Percentiles rank a stretch among this genome's conserved stretches.
These are phyloP conservation scores for Pichia thaimueangensis DNA, from an alignment of 805 yeast genomes.

Conservation along the genomic window DNA sequence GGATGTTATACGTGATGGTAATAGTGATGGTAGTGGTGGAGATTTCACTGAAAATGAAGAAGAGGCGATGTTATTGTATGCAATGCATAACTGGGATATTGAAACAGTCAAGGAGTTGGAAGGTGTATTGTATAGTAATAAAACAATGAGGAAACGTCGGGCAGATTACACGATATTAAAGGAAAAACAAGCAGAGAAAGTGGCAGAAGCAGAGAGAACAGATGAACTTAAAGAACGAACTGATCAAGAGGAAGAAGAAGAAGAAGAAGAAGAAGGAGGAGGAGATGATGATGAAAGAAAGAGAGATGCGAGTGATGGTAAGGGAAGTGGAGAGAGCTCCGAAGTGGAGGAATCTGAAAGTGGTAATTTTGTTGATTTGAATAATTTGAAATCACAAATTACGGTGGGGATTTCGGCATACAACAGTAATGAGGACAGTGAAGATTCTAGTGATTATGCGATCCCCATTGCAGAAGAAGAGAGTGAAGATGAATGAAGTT, in stretches of 20 bases:
- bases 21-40: conserved; percentile 7
- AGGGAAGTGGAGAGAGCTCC: too few species aligned
- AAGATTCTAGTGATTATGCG: conserved; percentile 3
- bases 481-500: too few species aligned
- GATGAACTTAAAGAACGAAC: too few species aligned
- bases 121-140: conserved; percentile 9
- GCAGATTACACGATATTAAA: not conserved
- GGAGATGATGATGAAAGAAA: conserved; percentile 8
- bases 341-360: too few species aligned
- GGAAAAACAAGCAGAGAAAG: not conserved
- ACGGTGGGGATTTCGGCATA: conserved; percentile 1
- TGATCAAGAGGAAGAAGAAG: conserved; percentile 1
- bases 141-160: not conserved
- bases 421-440: conserved; percentile 1
- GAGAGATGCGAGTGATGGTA: not conserved
- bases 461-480: conserved; percentile 16
- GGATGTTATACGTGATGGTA: conserved; percentile 6
- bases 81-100: conserved; percentile 12
- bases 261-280: conserved; percentile 6
- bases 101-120: conserved; percentile 12
- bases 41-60: conserved; percentile 3
- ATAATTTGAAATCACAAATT: not conserved
- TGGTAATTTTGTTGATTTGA: conserved; percentile 4
- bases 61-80: conserved; percentile 7
- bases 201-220: too few species aligned